phyloP scores from a whole-genome alignment of 352 stramenopile species.

The Globisporangium nagaii region DNA sequence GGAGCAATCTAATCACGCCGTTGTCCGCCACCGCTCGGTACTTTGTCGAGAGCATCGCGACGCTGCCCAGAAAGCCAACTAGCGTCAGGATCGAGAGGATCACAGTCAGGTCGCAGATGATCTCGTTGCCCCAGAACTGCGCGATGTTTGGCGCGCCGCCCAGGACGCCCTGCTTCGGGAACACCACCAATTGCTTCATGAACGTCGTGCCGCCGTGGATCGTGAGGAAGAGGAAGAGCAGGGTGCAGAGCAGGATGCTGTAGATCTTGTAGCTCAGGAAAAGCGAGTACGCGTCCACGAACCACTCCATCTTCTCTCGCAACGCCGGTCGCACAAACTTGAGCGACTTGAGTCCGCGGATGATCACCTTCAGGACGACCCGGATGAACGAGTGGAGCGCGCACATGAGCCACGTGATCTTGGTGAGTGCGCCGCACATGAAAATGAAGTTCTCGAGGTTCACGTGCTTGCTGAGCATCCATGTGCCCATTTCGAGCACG shows the following conservation, averaged over 20 bases:
- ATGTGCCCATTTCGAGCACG: slow-evolving; percentile 39
- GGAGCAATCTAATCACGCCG: no score
- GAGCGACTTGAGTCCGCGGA: slow-evolving; percentile 85
- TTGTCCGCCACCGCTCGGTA: no score
- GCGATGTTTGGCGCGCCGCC: slow-evolving; percentile 28
- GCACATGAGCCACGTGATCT: slow-evolving; percentile 55
- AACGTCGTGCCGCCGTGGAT: slow-evolving; percentile 21
- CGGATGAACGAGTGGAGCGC: slow-evolving; percentile 29
- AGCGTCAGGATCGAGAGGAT: slow-evolving; percentile 34
- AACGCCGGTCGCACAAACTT: slow-evolving; percentile 15
- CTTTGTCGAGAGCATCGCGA: no score
- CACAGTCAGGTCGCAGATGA: slow-evolving; percentile 45
- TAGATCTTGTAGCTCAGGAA: slow-evolving; percentile 47
- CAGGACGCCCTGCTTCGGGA: slow-evolving; percentile 24
- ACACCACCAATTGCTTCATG: no score
- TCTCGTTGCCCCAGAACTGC: slow-evolving; percentile 48
- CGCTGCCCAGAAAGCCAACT: no score
- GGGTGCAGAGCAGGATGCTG: slow-evolving; percentile 22
- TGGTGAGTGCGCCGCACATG: slow-evolving; percentile 34
- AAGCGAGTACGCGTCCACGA: slow-evolving; percentile 19
- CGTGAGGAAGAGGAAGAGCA: slow-evolving; percentile 20
- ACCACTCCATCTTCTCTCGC: slow-evolving; percentile 20
- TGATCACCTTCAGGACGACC: slow-evolving; percentile 21
- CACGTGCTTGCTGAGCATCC: slow-evolving; percentile 42
- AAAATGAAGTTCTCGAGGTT: slow-evolving; percentile 53